Evolutionary conservation across 1,284 basidiomycete genomes (phyloP), one percentile per base, ranked within the genome.

Genomic region (Porphyrellus sp.): DNA sequence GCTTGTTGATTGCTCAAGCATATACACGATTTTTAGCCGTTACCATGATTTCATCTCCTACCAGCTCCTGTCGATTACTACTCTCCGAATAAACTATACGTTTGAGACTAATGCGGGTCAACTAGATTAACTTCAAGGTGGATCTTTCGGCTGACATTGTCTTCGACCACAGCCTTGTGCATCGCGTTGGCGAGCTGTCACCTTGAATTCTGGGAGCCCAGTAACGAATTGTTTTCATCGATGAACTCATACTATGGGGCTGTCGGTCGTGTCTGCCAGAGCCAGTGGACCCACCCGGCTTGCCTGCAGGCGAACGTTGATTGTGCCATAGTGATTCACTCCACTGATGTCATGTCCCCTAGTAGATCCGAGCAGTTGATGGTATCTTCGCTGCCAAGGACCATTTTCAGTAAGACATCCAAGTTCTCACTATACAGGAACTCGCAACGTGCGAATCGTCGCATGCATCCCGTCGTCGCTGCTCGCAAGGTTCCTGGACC

Each of bases 31-130:
- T 62, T 67, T 49, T 60, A 65, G 63, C 63, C 46, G 46, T 51
- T 65, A 24, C 49, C 43, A 21, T 43, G 50, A 51, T 37, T 42
- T 52, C 44, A 55, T 43, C 49, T 23, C 20, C 46, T 48, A 46
- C 43, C 49, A 59, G 40, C 60, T 49, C 53, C 52, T 64, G 54
- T 66, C 49, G 34, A 64, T 55, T 65, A 62, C 46, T 60, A 15
- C 41, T 35, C 39, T 43, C 50, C 37, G 38, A 64, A 68, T 68
- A 58, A 42, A 59, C 33, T 27, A 49, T 49, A 24, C 52, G n/a
- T 57, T 57, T 61, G 42, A 54, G 52, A 49, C 46, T 39, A 53
- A 42, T 46, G 18, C 31, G 33, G n/a, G 27, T 46, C 28, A 38
- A 18, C 24, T 27, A 40, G 41, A 31, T 31, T 11, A 8, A 40